phyloP scores from a whole-genome alignment of 2,329 filamentous ascomycete genomes.

The Mollisiaceae sp. region DNA sequence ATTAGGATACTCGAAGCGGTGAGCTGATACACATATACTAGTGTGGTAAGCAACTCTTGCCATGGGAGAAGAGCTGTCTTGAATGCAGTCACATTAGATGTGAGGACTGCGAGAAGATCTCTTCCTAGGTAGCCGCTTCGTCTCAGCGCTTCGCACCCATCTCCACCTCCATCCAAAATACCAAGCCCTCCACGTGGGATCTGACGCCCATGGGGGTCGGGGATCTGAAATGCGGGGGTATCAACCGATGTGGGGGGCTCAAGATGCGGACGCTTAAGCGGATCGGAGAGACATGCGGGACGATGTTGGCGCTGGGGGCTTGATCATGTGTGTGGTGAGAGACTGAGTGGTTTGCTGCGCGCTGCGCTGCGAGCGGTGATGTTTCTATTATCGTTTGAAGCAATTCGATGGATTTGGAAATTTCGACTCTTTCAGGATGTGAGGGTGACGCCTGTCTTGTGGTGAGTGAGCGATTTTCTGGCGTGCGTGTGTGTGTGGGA shows the following conservation, averaged over 20 bases:
- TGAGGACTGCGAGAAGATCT: no score
- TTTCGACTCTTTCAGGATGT: neutral
- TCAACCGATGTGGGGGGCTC: neutral
- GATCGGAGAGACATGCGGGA: neutral
- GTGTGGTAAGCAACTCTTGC: no score
- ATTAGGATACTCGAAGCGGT: no score
- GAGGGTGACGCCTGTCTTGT: neutral
- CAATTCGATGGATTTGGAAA: neutral
- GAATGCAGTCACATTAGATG: no score
- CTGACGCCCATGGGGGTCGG: neutral
- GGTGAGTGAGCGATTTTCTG: neutral
- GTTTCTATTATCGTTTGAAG: neutral
- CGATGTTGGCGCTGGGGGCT: neutral
- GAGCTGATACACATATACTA: no score
- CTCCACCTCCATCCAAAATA: no score
- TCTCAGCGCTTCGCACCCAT: no score
- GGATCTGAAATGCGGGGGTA: neutral
- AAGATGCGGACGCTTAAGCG: neutral
- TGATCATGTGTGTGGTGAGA: neutral
- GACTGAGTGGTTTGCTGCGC: neutral
- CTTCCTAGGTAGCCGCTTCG: no score
- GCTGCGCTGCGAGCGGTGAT: neutral
- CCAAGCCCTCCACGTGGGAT: no score
- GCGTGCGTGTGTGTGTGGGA: neutral
- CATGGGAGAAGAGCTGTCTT: no score